Evolutionary conservation across 2,329 filamentous ascomycete genomes (phyloP).

Genomic region (Colletotrichum liaoningense): DNA sequence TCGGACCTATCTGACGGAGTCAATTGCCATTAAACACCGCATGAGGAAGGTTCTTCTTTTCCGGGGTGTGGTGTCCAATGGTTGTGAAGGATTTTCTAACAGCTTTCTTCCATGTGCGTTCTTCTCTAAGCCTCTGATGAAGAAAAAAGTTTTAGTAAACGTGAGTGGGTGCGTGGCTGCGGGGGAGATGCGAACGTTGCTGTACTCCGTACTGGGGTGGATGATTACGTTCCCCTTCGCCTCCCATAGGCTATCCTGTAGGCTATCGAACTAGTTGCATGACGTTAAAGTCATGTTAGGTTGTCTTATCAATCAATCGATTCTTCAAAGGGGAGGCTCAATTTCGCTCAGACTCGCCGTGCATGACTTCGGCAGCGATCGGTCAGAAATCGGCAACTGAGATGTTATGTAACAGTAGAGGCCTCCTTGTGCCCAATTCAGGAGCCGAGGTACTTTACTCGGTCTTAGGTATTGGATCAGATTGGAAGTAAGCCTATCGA

Average conservation of each 20-base stretch:
- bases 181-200: conserved; percentile 18
- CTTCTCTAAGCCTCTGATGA: background rate
- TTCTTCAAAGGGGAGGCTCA: background rate
- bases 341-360: background rate
- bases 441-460: background rate
- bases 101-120: background rate
- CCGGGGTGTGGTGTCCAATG: background rate
- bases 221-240: too few species aligned
- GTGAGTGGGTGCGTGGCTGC: background rate
- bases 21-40: conserved; percentile 3
- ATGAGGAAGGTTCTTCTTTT: background rate
- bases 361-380: background rate
- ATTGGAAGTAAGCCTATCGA: background rate
- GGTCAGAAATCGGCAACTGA: background rate
- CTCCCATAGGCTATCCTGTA: background rate
- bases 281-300: background rate
- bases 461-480: background rate
- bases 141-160: background rate
- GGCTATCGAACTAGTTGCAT: background rate
- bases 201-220: background rate
- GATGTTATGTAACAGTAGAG: background rate
- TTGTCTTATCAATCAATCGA: conserved; percentile 3
- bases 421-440: background rate
- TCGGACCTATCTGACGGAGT: background rate
- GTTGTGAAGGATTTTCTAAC: background rate